Evolutionary conservation across 2,329 filamentous ascomycete species (phyloP), one percentile per base, ranked within the genome.

Genomic region (Domatiomyces catenatus): DNA sequence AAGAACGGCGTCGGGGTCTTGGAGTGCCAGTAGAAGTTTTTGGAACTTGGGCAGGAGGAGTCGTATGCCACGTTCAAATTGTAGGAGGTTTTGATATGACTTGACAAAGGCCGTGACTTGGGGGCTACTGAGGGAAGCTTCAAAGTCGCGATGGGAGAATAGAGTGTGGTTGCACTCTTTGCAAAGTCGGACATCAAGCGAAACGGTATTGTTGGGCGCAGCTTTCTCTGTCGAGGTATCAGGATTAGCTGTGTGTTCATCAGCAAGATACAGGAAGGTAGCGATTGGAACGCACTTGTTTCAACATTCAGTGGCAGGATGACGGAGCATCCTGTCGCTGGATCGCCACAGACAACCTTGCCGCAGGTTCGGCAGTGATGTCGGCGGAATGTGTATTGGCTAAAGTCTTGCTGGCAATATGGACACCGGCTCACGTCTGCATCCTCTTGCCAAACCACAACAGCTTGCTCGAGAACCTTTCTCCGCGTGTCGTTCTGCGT

Each of bases 301-400:
- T 81, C 74, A 17, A 96, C 81, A 60, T 84, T 86, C 44, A 98
- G 69, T 3, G 83, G 85, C 49, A 98, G 75, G 59, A 94, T 86
- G 7, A 73, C 79, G 0, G 92, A 98, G 66, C 92, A 98, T 2
- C 69, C 80, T 0, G 92, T 98, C 51, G 79, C 76, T 0, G 78
- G 78, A 66, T 98, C 92, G 10, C 87, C 87, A 63, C 92, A 98
- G 0, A 98, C 87, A 0, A 98, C 88, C 44, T 84, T 79, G 2
- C 92, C 92, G 61, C 92, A 98, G 67, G 94, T 83, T 50, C 92
- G 79, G 67, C 92, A 98, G 66, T 98, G 92, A 65, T 96, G 92
- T 58, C 92, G 75, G 60, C 92, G 79, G 62, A 96, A 94, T 1
- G 87, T 85, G 76, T 94, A 96, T 12, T 82, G 84, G 0, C 87